Evolutionary conservation across 495 filamentous ascomycete genomes (phyloP).

Genomic region (Pyrenula aspistea): DNA sequence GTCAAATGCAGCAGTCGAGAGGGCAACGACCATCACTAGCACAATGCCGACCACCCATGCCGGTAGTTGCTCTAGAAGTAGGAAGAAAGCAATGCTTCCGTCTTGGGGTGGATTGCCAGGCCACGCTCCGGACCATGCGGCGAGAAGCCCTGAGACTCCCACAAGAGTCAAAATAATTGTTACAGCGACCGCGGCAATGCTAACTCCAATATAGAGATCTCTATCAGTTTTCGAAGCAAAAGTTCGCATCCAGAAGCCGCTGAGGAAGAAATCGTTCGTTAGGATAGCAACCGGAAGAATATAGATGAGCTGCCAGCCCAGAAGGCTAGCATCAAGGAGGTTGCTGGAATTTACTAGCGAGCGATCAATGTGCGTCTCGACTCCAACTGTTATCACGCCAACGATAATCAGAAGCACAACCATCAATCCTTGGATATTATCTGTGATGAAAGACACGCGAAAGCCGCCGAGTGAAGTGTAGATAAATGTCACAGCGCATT

Average conservation of each 20-base stretch:
- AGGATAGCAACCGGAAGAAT: conserved; percentile 64
- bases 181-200: conserved; percentile 47
- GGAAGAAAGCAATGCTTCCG: conserved; percentile 61
- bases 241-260: conserved; percentile 70
- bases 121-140: conserved; percentile 57
- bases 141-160: conserved; percentile 54
- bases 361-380: conserved; percentile 56
- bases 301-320: conserved; percentile 70
- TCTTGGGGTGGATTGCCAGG: conserved; percentile 37
- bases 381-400: conserved; percentile 59
- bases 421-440: conserved; percentile 67
- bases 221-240: conserved; percentile 66
- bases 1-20: conserved; percentile 65
- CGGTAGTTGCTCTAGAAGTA: conserved; percentile 55
- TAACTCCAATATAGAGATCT: conserved; percentile 59
- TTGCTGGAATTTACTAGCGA: conserved; percentile 49
- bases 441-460: conserved; percentile 64
- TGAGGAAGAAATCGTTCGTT: conserved; percentile 70
- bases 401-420: conserved; percentile 56
- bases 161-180: conserved; percentile 55
- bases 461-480: conserved; percentile 72
- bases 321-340: conserved; percentile 41
- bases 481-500: conserved; percentile 60
- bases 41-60: conserved; percentile 66
- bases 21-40: conserved; percentile 59